These are phyloP conservation scores for Dioszegia crocea DNA, from an alignment of 768 basidiomycete genomes.

Conservation along the genomic window DNA sequence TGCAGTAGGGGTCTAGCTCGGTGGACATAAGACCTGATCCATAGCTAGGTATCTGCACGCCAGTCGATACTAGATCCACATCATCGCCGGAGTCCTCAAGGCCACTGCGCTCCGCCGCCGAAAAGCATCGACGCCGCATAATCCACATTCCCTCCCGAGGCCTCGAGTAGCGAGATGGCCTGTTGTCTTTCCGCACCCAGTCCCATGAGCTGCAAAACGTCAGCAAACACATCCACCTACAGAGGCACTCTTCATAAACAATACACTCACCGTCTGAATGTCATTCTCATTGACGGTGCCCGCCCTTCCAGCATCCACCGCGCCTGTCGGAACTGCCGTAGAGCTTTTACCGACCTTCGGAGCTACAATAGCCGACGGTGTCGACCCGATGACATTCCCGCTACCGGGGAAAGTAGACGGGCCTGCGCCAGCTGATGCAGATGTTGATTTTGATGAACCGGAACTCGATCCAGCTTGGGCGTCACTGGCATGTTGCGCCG, in stretches of 20 bases:
- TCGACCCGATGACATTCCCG: constrained; percentile 60
- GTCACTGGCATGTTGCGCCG: constrained; percentile 41
- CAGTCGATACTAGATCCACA: background rate
- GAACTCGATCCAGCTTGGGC: constrained; percentile 1
- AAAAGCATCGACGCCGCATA: constrained; percentile 84
- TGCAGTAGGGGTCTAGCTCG: no score
- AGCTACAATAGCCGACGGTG: constrained; percentile 1
- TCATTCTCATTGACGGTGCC: constrained; percentile 56
- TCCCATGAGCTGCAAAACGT: constrained; percentile 58
- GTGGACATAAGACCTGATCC: no score
- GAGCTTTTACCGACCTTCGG: background rate
- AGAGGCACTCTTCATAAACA: no score
- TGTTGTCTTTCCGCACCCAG: constrained; percentile 73
- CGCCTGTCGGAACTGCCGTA: background rate
- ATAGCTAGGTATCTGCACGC: no score
- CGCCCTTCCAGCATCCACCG: constrained; percentile 1
- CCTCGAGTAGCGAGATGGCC: constrained; percentile 71
- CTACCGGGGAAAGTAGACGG: constrained; percentile 61
- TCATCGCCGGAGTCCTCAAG: background rate
- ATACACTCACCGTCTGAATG: constrained; percentile 54
- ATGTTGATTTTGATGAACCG: constrained; percentile 20
- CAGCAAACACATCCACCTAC: constrained; percentile 28
- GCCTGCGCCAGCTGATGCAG: constrained; percentile 27
- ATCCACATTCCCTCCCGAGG: constrained; percentile 80
- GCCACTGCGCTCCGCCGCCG: constrained; percentile 27